Percentiles rank a stretch among this genome's conserved stretches.
Conservation (phyloP, 441 rosid genomes). For the Lepidium campestre region DNA sequence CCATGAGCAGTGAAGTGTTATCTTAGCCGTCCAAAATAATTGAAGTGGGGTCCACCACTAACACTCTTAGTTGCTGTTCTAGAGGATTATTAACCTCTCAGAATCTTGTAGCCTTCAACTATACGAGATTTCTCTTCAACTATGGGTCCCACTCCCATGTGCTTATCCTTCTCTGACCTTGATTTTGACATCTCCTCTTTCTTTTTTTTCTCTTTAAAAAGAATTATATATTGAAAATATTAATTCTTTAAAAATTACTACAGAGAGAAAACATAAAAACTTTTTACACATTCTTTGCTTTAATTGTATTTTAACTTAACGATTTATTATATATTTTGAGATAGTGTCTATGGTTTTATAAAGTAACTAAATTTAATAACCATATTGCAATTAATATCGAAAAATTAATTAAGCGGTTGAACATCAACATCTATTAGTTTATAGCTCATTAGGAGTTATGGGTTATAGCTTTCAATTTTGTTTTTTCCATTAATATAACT, state of each 20-base stretch:
- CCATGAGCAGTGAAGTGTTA: slow-evolving; percentile 19
- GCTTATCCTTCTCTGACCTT: slow-evolving; percentile 18
- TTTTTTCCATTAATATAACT: background rate
- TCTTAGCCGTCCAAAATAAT: slow-evolving; percentile 26
- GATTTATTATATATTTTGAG: background rate
- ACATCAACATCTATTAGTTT: slow-evolving; percentile 15
- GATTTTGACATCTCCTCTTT: slow-evolving; percentile 23
- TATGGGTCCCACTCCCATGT: slow-evolving; percentile 27
- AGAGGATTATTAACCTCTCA: slow-evolving; percentile 17
- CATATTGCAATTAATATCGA: background rate
- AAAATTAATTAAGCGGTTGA: slow-evolving; percentile 15
- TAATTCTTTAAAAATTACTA: background rate
- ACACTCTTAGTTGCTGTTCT: slow-evolving; percentile 4
- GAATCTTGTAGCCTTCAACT: slow-evolving; percentile 13
- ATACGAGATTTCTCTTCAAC: slow-evolving; percentile 27
- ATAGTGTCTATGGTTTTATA: background rate
- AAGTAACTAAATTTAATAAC: slow-evolving; percentile 15
- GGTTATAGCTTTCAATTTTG: background rate
- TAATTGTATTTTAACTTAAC: background rate
- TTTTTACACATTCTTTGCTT: background rate
- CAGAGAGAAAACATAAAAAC: background rate
- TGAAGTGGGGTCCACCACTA: slow-evolving; percentile 16
- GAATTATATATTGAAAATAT: background rate
- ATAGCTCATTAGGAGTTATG: slow-evolving; percentile 11
- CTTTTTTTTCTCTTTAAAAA: background rate